Base-by-base conservation (phyloP, 2,329 filamentous ascomycete species). In the Scytalidium lignicola region DNA sequence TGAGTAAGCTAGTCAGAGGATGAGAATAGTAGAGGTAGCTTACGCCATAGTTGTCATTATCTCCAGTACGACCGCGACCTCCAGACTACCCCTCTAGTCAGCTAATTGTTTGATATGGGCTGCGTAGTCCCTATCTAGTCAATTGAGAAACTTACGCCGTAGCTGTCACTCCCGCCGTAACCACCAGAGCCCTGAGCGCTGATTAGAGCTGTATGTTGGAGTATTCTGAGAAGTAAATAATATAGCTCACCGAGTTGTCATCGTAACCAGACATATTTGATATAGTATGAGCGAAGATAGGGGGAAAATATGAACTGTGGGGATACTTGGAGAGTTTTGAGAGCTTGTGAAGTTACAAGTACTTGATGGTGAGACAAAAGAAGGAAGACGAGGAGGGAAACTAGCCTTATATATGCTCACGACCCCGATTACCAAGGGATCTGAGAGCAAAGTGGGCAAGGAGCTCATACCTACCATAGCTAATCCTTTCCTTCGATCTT, bases 101-200 rank as follows among this genome's bases (percentile, higher is more conserved):
- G 23, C 10, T 10, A 26, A 26, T 26, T 26, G 23, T 26, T 26
- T 26, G 23, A 26, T 26, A 26, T 26, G 10, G n/a, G n/a, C n/a
- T n/a, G n/a, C n/a, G n/a, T n/a, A n/a, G n/a, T n/a, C n/a, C n/a
- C n/a, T n/a, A n/a, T n/a, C n/a, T n/a, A n/a, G n/a, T n/a, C n/a
- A n/a, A n/a, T 26, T 26, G 23, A 10, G 23, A 6, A 10, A 26
- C 23, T 26, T 26, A 59, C 53, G 29, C 58, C 56, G 43, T 55
- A 57, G 46, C 48, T 53, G 37, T 55, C 51, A 44, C 54, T 47
- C 44, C 53, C 54, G 41, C 32, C 42, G 41, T 48, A 39, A 22
- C 23, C 42, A 22, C 23, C 42, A 41, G 44, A 22, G 49, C 22
- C 15, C 9, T 43, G 20, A 23, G 12, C 9, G 20, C 10, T 43